Conservation (phyloP, 108 stramenopile species). For the Epithemia pelagica region DNA sequence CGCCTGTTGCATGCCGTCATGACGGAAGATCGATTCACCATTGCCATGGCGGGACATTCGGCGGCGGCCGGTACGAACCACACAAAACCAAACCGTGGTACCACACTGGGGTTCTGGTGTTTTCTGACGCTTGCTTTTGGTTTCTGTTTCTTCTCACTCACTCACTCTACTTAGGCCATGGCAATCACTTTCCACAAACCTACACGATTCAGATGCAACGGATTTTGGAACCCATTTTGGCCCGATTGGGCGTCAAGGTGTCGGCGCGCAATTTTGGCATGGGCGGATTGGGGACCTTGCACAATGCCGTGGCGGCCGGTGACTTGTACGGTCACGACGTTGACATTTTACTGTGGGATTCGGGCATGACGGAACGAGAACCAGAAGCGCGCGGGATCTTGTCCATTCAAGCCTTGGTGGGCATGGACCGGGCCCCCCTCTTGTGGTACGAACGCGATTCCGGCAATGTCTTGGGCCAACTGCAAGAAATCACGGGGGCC, state of each 20-base stretch:
- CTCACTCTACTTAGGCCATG: slow-evolving; percentile 16
- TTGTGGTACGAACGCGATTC: slow-evolving; percentile 16
- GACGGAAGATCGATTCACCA: slow-evolving; percentile 42
- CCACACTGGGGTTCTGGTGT: too few species aligned
- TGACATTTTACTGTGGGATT: slow-evolving; percentile 76
- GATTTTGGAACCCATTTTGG: slow-evolving; percentile 68
- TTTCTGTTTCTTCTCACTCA: background rate
- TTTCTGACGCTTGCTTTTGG: too few species aligned
- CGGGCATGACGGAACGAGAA: slow-evolving; percentile 28
- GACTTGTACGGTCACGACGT: slow-evolving; percentile 68
- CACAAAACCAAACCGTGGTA: too few species aligned
- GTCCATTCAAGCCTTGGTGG: slow-evolving; percentile 51
- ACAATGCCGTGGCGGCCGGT: slow-evolving; percentile 40
- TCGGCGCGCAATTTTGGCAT: slow-evolving; percentile 52
- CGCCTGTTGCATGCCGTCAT: slow-evolving; percentile 74
- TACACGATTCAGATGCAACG: slow-evolving; percentile 66
- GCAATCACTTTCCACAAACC: slow-evolving; percentile 74
- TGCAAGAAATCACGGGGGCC: slow-evolving; percentile 33
- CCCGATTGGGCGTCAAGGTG: slow-evolving; percentile 56
- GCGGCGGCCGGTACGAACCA: slow-evolving; percentile 37
- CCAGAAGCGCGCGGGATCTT: slow-evolving; percentile 37
- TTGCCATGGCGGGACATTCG: slow-evolving; percentile 44
- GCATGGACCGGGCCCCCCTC: slow-evolving; percentile 43
- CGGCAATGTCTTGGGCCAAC: background rate
- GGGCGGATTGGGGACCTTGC: slow-evolving; percentile 54